Evolutionary conservation across 208 protist species (phyloP).

Genomic region (Trypanosoma cruzi): DNA sequence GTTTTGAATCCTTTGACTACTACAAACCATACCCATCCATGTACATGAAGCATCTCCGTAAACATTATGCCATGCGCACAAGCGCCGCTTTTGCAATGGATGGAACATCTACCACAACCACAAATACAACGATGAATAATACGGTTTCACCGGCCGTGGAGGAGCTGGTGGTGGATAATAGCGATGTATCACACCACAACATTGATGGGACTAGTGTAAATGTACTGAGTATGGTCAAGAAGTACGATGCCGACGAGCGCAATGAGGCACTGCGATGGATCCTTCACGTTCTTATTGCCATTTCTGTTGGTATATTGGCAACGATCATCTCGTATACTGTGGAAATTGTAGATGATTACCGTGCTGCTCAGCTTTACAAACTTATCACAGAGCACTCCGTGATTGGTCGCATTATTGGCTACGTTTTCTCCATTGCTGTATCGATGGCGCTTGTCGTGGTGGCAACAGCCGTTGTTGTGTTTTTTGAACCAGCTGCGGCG

Average conservation of each 20-base stretch:
- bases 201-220: conserved; percentile 6
- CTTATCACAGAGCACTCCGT: conserved; percentile 40
- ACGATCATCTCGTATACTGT: conserved; percentile 73
- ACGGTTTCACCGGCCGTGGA: not conserved
- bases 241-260: conserved; percentile 53
- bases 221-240: conserved; percentile 23
- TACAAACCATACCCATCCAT: conserved; percentile 81
- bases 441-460: conserved; percentile 55
- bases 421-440: conserved; percentile 47
- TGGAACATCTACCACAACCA: not conserved
- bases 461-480: conserved; percentile 73
- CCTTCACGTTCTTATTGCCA: conserved; percentile 82
- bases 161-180: conserved; percentile 3
- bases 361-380: conserved; percentile 35
- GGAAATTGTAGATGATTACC: conserved; percentile 62
- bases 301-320: conserved; percentile 76
- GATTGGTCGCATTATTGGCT: conserved; percentile 40
- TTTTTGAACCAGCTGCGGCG: conserved; percentile 80
- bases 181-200: not conserved
- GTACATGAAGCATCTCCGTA: conserved; percentile 78
- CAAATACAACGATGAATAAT: not conserved
- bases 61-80: conserved; percentile 18
- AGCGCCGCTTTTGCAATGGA: not conserved
- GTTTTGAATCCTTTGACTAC: conserved; percentile 87
- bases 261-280: conserved; percentile 77